Percentiles rank a stretch among this genome's conserved stretches.
Conservation (phyloP, 768 basidiomycete genomes). For the Tulasnella sp. region DNA sequence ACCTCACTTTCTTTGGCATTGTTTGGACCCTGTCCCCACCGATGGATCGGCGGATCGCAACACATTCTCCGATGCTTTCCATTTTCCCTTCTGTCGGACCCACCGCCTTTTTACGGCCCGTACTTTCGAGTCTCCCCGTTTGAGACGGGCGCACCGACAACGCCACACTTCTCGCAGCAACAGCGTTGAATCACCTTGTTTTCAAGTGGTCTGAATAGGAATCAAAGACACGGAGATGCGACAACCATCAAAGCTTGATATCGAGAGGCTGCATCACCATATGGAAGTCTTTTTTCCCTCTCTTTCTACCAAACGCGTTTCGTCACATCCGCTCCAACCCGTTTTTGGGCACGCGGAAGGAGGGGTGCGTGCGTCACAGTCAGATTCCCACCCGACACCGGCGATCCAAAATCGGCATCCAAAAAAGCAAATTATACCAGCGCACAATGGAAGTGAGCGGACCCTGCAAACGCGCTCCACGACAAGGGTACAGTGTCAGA, state of each 20-base stretch:
- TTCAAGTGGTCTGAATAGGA: not conserved
- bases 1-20: not conserved
- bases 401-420: not conserved
- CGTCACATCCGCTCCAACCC: not conserved
- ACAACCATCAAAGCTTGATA: not conserved
- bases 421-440: not conserved
- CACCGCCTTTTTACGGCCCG: not conserved
- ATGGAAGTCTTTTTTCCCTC: not conserved
- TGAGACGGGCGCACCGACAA: not conserved
- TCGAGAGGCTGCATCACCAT: too few species aligned
- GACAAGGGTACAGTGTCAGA: not conserved
- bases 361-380: not conserved
- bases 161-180: not conserved
- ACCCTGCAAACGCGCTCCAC: not conserved
- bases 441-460: not conserved
- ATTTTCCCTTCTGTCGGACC: not conserved
- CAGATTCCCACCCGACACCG: not conserved
- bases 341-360: not conserved
- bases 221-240: not conserved
- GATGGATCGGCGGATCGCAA: not conserved
- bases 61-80: not conserved
- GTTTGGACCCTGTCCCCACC: not conserved
- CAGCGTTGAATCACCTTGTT: not conserved
- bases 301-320: not conserved
- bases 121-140: not conserved